phyloP scores from a whole-genome alignment of 208 protist genomes.

The Trypanosoma congolense region DNA sequence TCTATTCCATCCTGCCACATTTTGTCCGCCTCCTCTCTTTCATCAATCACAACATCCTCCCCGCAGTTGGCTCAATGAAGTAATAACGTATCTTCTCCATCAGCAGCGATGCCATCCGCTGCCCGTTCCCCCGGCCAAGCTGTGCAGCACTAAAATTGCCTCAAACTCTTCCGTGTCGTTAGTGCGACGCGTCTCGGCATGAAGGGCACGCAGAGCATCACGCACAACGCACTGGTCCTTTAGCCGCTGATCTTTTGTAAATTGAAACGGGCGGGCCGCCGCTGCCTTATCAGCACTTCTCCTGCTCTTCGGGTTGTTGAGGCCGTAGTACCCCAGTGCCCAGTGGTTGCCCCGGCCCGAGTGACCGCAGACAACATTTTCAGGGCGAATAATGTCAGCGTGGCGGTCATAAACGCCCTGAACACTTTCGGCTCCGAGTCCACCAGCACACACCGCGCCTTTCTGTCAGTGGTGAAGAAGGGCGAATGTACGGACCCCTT shows the following conservation, averaged over 20 bases:
- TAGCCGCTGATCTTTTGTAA: constrained; percentile 58
- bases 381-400: constrained; percentile 36
- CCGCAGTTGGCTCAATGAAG: constrained; percentile 55
- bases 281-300: constrained; percentile 38
- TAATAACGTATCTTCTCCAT: constrained; percentile 79
- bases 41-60: constrained; percentile 17
- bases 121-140: constrained; percentile 78
- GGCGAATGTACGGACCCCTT: constrained; percentile 22
- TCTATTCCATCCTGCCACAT: constrained; percentile 64
- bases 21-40: constrained; percentile 49
- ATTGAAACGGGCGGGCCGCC: constrained; percentile 45
- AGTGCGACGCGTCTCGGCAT: constrained; percentile 70
- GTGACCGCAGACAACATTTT: constrained; percentile 77
- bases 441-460: constrained; percentile 76
- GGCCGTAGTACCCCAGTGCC: constrained; percentile 81
- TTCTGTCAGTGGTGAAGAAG: constrained; percentile 60
- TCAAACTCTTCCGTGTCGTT: constrained; percentile 50
- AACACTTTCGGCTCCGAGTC: constrained; percentile 88
- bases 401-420: constrained; percentile 50
- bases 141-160: constrained; percentile 80
- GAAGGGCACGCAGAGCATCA: constrained; percentile 60
- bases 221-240: constrained; percentile 48
- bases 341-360: constrained; percentile 85
- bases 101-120: constrained; percentile 75
- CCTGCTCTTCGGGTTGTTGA: constrained; percentile 34